These are phyloP conservation scores for Eragrostis nindensis DNA, from an alignment of 176 grass and related monocot genomes.

Conservation along the genomic window DNA sequence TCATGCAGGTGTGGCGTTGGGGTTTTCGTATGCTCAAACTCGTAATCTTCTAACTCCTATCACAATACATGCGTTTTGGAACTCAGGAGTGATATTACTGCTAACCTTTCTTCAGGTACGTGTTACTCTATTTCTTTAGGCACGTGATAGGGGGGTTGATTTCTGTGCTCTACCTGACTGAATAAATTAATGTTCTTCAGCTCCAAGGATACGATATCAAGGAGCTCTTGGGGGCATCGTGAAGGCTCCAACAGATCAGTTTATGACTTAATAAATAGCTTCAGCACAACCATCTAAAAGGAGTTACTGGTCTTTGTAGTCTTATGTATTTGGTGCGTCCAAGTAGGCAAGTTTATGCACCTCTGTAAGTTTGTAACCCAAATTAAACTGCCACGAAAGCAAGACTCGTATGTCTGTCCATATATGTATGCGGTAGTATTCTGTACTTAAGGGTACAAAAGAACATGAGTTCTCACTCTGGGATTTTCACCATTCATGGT, in stretches of 20 bases:
- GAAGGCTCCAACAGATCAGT: conserved; percentile 18
- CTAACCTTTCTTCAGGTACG: conserved; percentile 97
- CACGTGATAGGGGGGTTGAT: neutral
- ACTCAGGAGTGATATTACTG: conserved; percentile 84
- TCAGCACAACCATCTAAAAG: neutral
- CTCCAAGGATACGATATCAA: conserved; percentile 94
- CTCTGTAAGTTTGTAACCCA: neutral
- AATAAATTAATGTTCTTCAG: conserved; percentile 46
- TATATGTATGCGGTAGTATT: no score
- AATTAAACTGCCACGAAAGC: neutral
- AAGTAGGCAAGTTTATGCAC: neutral
- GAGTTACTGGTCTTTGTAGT: neutral
- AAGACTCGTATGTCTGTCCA: neutral
- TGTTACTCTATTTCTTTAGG: neutral
- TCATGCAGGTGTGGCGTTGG: conserved; percentile 73
- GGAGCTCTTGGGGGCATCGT: conserved; percentile 86
- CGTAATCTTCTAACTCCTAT: conserved; percentile 88
- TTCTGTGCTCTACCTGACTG: neutral
- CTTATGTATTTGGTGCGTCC: neutral
- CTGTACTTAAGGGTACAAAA: no score
- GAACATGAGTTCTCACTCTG: no score
- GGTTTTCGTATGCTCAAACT: conserved; percentile 96
- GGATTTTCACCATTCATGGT: no score
- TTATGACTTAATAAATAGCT: neutral
- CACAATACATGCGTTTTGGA: conserved; percentile 93